Percentiles rank a stretch among this genome's conserved stretches.
Conservation (phyloP, 225 moss, liverwort and hornwort species). For the Pseudisothecium myosuroides region DNA sequence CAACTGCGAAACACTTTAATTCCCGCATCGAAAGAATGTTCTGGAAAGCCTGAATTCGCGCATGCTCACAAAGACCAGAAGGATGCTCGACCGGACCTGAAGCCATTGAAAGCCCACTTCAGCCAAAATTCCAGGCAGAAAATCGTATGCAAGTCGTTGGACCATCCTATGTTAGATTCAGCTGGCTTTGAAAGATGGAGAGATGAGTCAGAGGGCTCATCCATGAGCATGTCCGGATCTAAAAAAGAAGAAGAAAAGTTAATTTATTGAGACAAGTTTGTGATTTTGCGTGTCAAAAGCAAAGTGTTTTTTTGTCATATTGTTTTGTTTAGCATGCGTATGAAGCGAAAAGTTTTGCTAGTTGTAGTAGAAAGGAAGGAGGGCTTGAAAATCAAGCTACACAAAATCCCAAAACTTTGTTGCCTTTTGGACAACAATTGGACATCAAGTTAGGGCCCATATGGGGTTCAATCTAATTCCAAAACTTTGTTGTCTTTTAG, state of each 20-base stretch:
- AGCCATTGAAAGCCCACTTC: background rate
- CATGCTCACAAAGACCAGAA: background rate
- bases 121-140: background rate
- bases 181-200: background rate
- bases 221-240: background rate
- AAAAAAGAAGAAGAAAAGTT: background rate
- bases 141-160: background rate
- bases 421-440: too few relatives aligned
- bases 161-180: background rate
- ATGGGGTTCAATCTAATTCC: too few relatives aligned
- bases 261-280: background rate
- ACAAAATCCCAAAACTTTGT: background rate
- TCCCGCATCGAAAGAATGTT: background rate
- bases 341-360: background rate
- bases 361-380: background rate
- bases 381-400: background rate
- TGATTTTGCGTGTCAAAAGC: background rate
- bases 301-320: background rate
- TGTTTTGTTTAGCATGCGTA: background rate
- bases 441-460: too few relatives aligned
- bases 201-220: background rate
- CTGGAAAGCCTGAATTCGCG: background rate
- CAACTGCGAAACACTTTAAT: background rate
- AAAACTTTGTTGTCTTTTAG: background rate
- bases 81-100: background rate